A percentile compares a stretch with the other conserved stretches of the same genome.
phyloP scores from a whole-genome alignment of 1,284 basidiomycete genomes.

The Chiua sp. region DNA sequence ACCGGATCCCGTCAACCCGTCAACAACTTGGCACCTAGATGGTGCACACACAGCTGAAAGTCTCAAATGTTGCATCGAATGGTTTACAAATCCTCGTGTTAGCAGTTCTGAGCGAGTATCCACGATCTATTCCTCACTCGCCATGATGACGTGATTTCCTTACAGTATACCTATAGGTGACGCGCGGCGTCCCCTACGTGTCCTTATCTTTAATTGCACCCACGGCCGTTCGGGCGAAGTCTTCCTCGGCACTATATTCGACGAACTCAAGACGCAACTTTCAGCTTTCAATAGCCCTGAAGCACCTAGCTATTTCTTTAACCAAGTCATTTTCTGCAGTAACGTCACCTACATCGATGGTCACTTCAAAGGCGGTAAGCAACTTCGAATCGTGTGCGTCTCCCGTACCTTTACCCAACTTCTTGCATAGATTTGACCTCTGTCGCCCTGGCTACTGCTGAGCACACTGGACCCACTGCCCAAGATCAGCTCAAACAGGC shows the following conservation, averaged over 20 bases:
- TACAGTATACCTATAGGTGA: conserved; percentile 4
- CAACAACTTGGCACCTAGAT: conserved; percentile 88
- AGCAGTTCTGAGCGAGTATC: conserved; percentile 44
- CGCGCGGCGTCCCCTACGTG: conserved; percentile 44
- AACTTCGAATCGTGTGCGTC: conserved; percentile 1
- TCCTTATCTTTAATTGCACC: conserved; percentile 97
- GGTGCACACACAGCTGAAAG: conserved; percentile 97
- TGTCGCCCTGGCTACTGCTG: conserved; percentile 64
- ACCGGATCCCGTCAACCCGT: conserved; percentile 53
- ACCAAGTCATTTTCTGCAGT: conserved; percentile 92
- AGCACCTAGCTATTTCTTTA: conserved; percentile 63
- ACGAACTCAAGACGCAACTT: conserved; percentile 53
- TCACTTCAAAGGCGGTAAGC: conserved; percentile 86
- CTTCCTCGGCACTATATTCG: conserved; percentile 71
- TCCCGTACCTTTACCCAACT: conserved; percentile 1
- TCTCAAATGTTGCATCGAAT: conserved; percentile 84
- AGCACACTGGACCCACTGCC: conserved; percentile 70
- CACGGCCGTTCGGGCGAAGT: conserved; percentile 81
- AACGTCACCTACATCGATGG: conserved; percentile 95
- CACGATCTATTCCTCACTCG: not conserved
- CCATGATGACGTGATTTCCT: conserved; percentile 10
- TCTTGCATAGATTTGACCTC: conserved; percentile 78
- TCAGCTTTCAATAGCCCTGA: conserved; percentile 44
- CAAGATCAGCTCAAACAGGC: conserved; percentile 80
- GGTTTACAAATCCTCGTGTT: conserved; percentile 73